Conservation (phyloP, 495 filamentous ascomycete genomes). For the Amorphotheca resinae region DNA sequence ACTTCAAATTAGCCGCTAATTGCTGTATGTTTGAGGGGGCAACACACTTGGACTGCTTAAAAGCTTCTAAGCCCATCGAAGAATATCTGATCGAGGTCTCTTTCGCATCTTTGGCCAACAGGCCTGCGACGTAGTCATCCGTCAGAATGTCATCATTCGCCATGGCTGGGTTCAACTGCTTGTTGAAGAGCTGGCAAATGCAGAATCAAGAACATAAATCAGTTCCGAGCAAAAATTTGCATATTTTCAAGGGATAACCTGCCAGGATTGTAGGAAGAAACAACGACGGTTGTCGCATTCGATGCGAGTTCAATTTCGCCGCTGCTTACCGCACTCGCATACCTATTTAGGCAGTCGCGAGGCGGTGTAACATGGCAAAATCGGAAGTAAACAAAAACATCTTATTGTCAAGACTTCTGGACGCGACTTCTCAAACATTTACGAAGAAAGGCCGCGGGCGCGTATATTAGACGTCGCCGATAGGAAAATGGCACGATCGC, state of each 20-base stretch:
- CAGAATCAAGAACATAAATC: background rate
- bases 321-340: background rate
- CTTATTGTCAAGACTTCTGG: too few species aligned
- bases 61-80: conserved; percentile 56
- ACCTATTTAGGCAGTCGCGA: background rate
- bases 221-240: too few species aligned
- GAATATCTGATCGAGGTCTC: conserved; percentile 59
- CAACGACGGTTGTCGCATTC: too few species aligned
- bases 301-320: too few species aligned
- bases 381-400: conserved; percentile 10
- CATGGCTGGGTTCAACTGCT: conserved; percentile 6
- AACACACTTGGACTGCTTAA: conserved; percentile 54
- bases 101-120: conserved; percentile 54
- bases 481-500: conserved; percentile 18
- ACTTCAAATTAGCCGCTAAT: conserved; percentile 4
- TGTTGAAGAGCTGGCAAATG: too few species aligned
- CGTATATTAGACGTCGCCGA: too few species aligned
- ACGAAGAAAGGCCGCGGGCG: too few species aligned
- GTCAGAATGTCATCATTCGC: conserved; percentile 29
- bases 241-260: too few species aligned
- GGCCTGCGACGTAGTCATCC: conserved; percentile 36
- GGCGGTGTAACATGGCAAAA: conserved; percentile 4
- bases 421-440: too few species aligned
- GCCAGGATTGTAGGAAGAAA: too few species aligned
- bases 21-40: background rate